phyloP scores from a whole-genome alignment of 352 stramenopile species.

The Pythium dissotocum region DNA sequence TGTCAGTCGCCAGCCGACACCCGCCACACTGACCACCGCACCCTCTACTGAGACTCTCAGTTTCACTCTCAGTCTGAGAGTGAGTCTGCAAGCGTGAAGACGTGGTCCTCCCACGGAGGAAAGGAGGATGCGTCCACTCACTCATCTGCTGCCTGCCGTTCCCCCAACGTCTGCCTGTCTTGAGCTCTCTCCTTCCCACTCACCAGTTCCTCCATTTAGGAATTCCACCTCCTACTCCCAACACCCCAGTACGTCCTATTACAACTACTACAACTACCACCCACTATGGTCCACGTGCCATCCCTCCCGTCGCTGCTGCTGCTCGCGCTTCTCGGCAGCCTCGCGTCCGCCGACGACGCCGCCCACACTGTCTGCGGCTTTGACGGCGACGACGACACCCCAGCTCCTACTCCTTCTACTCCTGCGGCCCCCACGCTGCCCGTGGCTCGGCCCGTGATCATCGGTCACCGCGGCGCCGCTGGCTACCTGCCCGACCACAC shows the following conservation, averaged over 20 bases:
- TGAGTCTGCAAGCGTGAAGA: too few species aligned
- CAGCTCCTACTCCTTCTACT: not conserved
- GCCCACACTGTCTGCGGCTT: not conserved
- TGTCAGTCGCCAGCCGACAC: too few species aligned
- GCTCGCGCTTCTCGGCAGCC: not conserved
- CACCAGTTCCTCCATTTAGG: too few species aligned
- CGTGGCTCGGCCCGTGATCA: slow-evolving; percentile 39
- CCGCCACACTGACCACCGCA: too few species aligned
- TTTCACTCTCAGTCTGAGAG: too few species aligned
- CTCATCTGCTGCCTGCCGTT: too few species aligned
- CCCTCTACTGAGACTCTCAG: too few species aligned
- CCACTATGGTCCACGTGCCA: not conserved
- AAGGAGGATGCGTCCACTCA: too few species aligned
- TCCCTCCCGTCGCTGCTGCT: slow-evolving; percentile 3
- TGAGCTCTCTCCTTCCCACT: too few species aligned
- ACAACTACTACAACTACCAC: not conserved
- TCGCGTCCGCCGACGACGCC: not conserved
- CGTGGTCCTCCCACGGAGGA: too few species aligned
- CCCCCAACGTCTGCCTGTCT: too few species aligned
- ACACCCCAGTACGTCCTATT: too few species aligned
- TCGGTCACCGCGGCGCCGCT: slow-evolving; percentile 83
- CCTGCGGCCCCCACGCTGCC: not conserved
- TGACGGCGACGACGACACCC: not conserved
- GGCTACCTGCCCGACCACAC: slow-evolving; percentile 91
- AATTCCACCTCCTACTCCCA: not conserved